Evolutionary conservation across 768 basidiomycete species (phyloP).

Genomic region (Tylopilus balloui): DNA sequence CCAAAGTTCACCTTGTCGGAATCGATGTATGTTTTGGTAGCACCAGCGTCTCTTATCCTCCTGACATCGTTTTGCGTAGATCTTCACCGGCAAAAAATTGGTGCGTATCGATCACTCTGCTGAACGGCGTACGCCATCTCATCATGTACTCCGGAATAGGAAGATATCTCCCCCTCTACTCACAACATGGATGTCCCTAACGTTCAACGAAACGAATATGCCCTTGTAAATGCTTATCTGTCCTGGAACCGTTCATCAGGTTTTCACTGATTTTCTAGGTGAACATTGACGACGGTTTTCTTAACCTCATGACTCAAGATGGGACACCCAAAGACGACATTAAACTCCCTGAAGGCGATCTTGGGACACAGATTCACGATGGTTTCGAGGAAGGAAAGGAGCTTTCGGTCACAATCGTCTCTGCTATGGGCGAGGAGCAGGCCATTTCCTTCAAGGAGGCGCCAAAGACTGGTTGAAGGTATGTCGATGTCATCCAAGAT

Average conservation of each 20-base stretch:
- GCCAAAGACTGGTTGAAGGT: slow-evolving; percentile 50
- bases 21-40: slow-evolving; percentile 71
- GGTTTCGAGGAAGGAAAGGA: slow-evolving; percentile 87
- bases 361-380: slow-evolving; percentile 65
- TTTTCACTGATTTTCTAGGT: slow-evolving; percentile 40
- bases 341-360: slow-evolving; percentile 79
- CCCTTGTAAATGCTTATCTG: slow-evolving; percentile 53
- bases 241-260: neutral
- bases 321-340: slow-evolving; percentile 90
- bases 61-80: slow-evolving; percentile 44
- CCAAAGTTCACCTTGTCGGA: slow-evolving; percentile 97
- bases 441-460: slow-evolving; percentile 89
- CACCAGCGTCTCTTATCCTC: neutral
- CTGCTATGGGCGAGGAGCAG: slow-evolving; percentile 92
- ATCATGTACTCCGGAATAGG: slow-evolving; percentile 41
- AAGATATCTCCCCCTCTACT: slow-evolving; percentile 93
- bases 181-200: slow-evolving; percentile 99
- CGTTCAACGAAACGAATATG: slow-evolving; percentile 85
- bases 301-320: slow-evolving; percentile 87
- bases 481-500: neutral
- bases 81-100: slow-evolving; percentile 98
- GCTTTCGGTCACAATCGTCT: slow-evolving; percentile 77
- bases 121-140: neutral
- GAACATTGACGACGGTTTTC: slow-evolving; percentile 90
- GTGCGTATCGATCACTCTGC: slow-evolving; percentile 40